Evolutionary conservation across 73 alveolate genomes (phyloP), one percentile per base, ranked within the genome.

Genomic region (Blepharisma japonicum): DNA sequence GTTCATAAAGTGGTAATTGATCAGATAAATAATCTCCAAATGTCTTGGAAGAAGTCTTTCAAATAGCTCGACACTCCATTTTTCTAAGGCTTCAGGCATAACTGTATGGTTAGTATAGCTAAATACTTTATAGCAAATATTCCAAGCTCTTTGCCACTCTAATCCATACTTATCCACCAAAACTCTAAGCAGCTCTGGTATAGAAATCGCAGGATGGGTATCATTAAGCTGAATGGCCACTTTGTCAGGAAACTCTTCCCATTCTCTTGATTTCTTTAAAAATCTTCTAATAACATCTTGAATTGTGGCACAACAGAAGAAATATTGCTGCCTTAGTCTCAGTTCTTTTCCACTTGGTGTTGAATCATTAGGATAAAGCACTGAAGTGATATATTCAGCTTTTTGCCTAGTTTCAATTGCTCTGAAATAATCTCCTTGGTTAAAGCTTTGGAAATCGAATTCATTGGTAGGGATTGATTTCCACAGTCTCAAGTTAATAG

Each of bases 351-450:
- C 99, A 20, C 84, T 88, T 14, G 85, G 88, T 56, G 97, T 86
- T 27, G 85, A 68, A 80, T 92, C 99, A 79, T 97, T 96, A 55
- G 99, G 99, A 88, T 97, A 97, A 47, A 97, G 94, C 50, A 97
- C 99, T 11, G 98, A 89, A 27, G 99, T 95, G 68, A 97, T 91
- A 78, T 91, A 97, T 76, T 92, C 98, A 6, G 99, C 99, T 61
- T 91, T 81, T 83, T 97, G 93, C 77, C 97, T 90, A 23, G 90
- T 96, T 61, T 87, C 89, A 67, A 97, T 81, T 0, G 66, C 88
- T 72, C 84, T 88, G 55, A 74, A 85, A 74, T 90, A 96, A 74
- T 94, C 93, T 7, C 98, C 98, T 6, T 86, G 71, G 81, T 92
- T 92, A 94, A 94, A 94, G 53, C 91, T 83, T 51, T 80, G 81